Evolutionary conservation across 306 rosid genomes (phyloP).

Genomic region (Cercis canadensis): DNA sequence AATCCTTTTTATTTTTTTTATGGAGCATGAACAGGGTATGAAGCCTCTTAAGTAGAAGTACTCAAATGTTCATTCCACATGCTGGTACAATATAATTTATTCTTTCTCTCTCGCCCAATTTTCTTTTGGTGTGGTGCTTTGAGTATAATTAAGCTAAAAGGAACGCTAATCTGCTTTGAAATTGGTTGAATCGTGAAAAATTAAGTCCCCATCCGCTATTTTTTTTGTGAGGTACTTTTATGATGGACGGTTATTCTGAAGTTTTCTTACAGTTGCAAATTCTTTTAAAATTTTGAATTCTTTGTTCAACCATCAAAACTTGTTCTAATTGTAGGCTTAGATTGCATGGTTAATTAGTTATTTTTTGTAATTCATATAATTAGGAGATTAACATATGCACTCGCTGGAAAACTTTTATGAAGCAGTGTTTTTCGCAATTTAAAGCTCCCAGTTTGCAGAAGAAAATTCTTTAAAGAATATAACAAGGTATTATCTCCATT

Average conservation of each 20-base stretch:
- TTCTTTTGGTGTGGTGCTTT: conserved; percentile 9
- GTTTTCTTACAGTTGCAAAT: no score
- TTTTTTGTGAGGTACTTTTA: no score
- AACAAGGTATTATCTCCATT: conserved; percentile 22
- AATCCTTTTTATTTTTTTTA: conserved; percentile 27
- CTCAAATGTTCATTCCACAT: conserved; percentile 21
- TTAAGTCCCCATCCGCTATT: no score
- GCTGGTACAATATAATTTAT: conserved; percentile 37
- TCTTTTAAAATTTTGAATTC: no score
- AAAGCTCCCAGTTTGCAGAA: conserved; percentile 32
- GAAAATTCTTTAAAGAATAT: conserved; percentile 12
- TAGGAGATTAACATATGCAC: background rate
- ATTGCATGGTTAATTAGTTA: background rate
- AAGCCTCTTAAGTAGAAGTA: conserved; percentile 64
- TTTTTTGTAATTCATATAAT: background rate
- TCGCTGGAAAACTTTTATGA: background rate
- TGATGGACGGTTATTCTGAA: no score
- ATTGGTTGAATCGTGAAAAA: no score
- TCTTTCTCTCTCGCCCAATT: conserved; percentile 11
- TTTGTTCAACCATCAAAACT: no score
- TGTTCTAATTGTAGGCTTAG: conserved; percentile 2
- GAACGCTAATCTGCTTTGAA: background rate
- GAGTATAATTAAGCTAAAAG: conserved; percentile 6
- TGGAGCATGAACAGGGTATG: conserved; percentile 55
- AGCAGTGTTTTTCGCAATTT: background rate